phyloP scores from a whole-genome alignment of 768 basidiomycete genomes.

The Kwoniella heveanensis region DNA sequence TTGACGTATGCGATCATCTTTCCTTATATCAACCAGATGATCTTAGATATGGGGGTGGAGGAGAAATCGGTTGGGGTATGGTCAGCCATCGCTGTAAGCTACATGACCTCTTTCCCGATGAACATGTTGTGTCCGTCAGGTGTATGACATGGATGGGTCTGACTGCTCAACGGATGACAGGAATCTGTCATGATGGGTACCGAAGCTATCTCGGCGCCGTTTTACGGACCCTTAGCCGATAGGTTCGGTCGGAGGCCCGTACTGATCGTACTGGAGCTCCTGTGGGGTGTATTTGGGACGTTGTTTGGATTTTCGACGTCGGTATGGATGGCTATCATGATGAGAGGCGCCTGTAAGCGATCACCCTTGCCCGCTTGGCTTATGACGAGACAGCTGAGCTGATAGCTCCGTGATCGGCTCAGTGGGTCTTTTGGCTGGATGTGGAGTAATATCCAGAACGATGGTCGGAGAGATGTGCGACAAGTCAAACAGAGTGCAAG shows the following conservation, averaged over 20 bases:
- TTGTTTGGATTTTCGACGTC: conserved; percentile 33
- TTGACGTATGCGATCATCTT: conserved; percentile 41
- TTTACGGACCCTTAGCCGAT: conserved; percentile 38
- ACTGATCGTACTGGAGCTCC: conserved; percentile 26
- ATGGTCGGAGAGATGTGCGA: conserved; percentile 46
- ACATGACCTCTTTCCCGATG: no score
- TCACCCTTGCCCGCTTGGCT: no score
- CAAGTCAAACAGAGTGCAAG: conserved; percentile 37
- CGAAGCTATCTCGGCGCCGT: conserved; percentile 39
- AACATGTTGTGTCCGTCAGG: no score
- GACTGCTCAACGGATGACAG: conserved; percentile 15
- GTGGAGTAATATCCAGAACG: conserved; percentile 40
- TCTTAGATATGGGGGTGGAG: conserved; percentile 36
- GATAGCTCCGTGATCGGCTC: conserved; percentile 3
- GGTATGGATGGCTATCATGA: conserved; percentile 31
- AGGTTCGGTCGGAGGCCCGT: conserved; percentile 37
- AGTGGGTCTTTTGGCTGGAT: conserved; percentile 45
- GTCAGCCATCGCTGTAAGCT: conserved; percentile 39
- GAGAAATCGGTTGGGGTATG: conserved; percentile 44
- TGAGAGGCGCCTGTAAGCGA: conserved; percentile 32
- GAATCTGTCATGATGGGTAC: conserved; percentile 38
- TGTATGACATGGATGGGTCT: background rate
- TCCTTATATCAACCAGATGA: conserved; percentile 49
- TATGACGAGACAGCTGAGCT: background rate
- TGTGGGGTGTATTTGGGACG: conserved; percentile 35